Evolutionary conservation across 345 rosid species (phyloP).

Genomic region (Raphanus raphanistrum): DNA sequence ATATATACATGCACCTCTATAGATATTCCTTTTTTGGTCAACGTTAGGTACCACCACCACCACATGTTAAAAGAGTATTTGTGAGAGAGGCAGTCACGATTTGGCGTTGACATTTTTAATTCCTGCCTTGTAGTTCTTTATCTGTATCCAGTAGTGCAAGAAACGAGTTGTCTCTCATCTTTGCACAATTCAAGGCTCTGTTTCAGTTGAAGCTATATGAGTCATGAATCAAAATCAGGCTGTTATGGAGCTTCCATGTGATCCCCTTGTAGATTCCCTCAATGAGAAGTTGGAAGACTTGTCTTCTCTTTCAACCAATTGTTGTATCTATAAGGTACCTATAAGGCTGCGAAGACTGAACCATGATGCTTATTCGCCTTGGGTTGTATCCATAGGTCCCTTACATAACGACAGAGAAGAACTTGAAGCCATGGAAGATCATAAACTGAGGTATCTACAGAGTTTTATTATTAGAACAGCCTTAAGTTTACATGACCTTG

Average conservation of each 20-base stretch:
- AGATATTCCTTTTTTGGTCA: background rate
- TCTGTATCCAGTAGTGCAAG: background rate
- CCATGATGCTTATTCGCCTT: background rate
- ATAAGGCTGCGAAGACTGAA: background rate
- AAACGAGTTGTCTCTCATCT: background rate
- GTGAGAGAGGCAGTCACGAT: background rate
- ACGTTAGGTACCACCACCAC: background rate
- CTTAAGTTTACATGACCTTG: constrained; percentile 18
- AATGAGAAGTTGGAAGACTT: background rate
- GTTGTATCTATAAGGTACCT: background rate
- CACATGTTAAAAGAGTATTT: background rate
- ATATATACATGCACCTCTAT: background rate
- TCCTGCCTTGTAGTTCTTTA: background rate
- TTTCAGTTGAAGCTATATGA: background rate
- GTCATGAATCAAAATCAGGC: background rate
- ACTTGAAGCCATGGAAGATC: constrained; percentile 35
- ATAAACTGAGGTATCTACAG: constrained; percentile 38
- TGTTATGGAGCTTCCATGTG: background rate
- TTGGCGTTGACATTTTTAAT: background rate
- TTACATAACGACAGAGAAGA: constrained; percentile 28
- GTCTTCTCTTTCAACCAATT: background rate
- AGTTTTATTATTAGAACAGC: constrained; percentile 27
- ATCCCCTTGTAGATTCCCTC: background rate
- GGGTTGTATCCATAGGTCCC: constrained; percentile 24
- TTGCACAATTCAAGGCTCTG: background rate